phyloP scores from a whole-genome alignment of 257 asterid genomes.

The Solanum chmielewskii region DNA sequence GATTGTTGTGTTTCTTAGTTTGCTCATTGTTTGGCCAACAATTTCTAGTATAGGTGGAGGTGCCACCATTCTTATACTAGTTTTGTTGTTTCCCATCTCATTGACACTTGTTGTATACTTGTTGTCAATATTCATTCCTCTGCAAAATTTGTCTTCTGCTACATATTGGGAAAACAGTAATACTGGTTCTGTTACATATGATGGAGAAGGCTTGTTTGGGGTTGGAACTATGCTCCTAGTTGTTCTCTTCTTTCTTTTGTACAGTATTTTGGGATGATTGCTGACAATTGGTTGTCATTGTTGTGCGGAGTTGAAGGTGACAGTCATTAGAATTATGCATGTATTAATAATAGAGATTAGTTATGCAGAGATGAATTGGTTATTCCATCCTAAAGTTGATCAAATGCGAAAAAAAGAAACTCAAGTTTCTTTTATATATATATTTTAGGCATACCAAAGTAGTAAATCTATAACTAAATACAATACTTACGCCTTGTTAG shows the following conservation, averaged over 20 bases:
- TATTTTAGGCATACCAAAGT: not conserved
- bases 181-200: not conserved
- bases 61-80: not conserved
- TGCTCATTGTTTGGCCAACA: slow-evolving; percentile 4
- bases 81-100: slow-evolving; percentile 1
- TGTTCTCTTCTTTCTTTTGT: slow-evolving; percentile 3
- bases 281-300: not conserved
- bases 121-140: not conserved
- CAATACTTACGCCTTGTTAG: not conserved
- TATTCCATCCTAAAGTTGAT: not conserved
- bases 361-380: not conserved
- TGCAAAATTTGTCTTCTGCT: not conserved
- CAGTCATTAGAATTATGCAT: not conserved
- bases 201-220: slow-evolving; percentile 11
- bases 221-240: slow-evolving; percentile 2
- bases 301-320: not conserved
- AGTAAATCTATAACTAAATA: not conserved
- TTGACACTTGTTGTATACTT: not conserved
- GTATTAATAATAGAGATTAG: not conserved
- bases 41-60: not conserved
- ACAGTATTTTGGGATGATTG: not conserved
- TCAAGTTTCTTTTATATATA: not conserved
- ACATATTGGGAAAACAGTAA: not conserved
- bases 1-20: slow-evolving; percentile 2
- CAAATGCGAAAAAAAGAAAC: not conserved